These are phyloP conservation scores for Dryas octopetala DNA, from an alignment of 306 rosid species.

Conservation along the genomic window DNA sequence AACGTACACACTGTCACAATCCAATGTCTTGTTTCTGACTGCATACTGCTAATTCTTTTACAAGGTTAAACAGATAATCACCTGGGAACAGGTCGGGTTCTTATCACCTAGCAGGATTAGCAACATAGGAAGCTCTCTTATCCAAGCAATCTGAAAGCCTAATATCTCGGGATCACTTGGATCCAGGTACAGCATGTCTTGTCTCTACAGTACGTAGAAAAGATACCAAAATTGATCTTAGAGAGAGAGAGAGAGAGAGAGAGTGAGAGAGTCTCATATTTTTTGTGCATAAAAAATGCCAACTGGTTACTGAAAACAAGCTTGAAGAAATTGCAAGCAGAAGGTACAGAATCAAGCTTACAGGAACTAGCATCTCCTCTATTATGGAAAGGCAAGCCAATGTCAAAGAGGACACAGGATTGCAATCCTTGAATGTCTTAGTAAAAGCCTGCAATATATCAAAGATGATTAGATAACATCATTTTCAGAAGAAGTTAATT, in stretches of 20 bases:
- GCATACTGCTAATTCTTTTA: conserved; percentile 15
- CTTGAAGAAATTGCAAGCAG: neutral
- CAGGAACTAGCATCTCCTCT: conserved; percentile 71
- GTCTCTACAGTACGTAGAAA: conserved; percentile 43
- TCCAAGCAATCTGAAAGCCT: conserved; percentile 64
- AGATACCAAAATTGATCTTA: too few species aligned
- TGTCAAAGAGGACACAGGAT: conserved; percentile 62
- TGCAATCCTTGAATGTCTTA: conserved; percentile 63
- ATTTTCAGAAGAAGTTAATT: neutral
- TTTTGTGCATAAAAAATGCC: neutral
- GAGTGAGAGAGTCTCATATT: conserved; percentile 2
- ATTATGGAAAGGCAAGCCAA: conserved; percentile 69
- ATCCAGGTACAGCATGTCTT: conserved; percentile 40
- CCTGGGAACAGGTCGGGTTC: conserved; percentile 58
- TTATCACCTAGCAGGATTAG: conserved; percentile 68
- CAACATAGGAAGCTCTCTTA: conserved; percentile 66
- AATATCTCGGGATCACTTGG: conserved; percentile 46
- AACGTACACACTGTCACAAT: neutral
- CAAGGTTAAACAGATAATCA: conserved; percentile 30
- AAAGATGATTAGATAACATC: neutral
- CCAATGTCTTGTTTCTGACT: conserved; percentile 3
- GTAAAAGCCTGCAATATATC: conserved; percentile 79
- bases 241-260: neutral
- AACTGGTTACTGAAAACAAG: neutral
- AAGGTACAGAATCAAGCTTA: conserved; percentile 42